Percentiles rank a stretch among this genome's conserved stretches.
These are phyloP conservation scores for Teratosphaeria gauchensis DNA, from an alignment of 2,329 filamentous ascomycete species.

Conservation along the genomic window DNA sequence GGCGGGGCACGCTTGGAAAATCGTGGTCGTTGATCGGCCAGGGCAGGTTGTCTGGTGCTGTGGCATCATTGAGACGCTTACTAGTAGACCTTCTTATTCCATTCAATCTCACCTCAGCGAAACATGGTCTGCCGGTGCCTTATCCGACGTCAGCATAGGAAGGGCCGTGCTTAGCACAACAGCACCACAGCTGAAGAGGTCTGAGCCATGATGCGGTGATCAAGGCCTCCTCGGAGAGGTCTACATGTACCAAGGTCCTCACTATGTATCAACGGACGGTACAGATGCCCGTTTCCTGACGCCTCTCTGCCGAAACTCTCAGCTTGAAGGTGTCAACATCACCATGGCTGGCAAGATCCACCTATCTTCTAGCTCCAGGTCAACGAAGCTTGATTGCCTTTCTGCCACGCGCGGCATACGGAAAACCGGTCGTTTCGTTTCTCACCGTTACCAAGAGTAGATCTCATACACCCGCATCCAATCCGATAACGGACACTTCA, in stretches of 20 bases:
- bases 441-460: too few species aligned
- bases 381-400: not conserved
- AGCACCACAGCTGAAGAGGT: not conserved
- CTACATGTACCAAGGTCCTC: not conserved
- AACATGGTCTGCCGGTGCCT: not conserved
- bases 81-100: not conserved
- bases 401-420: not conserved
- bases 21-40: not conserved
- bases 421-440: not conserved
- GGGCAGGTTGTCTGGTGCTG: not conserved
- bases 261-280: not conserved
- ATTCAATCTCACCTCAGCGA: not conserved
- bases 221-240: not conserved
- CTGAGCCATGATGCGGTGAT: not conserved
- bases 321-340: not conserved
- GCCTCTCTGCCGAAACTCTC: not conserved
- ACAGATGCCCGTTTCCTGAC: not conserved
- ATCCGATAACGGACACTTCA: too few species aligned
- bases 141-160: not conserved
- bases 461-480: not conserved
- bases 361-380: not conserved
- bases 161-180: not conserved
- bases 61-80: not conserved
- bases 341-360: not conserved
- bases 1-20: not conserved